Percentiles rank a stretch among this genome's conserved stretches.
These are phyloP conservation scores for Solanum dulcamara DNA, from an alignment of 257 asterid species.

Conservation along the genomic window DNA sequence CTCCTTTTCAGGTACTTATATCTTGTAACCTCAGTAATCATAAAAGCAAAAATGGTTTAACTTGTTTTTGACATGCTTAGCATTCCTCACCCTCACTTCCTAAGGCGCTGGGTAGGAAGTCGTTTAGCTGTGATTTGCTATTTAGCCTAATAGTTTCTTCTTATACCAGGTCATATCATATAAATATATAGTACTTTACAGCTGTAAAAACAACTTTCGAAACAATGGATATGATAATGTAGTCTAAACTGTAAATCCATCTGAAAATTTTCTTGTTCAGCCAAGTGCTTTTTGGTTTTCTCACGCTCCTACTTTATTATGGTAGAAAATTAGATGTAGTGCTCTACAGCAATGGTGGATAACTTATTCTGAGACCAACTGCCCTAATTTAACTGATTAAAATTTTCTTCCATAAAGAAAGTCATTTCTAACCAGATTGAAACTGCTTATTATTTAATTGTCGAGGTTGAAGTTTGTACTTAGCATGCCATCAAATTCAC, in stretches of 20 bases:
- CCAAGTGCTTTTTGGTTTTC: neutral
- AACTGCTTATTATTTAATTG: neutral
- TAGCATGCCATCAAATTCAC: neutral
- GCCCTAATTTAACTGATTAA: neutral
- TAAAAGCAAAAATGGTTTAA: neutral
- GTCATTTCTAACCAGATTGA: neutral
- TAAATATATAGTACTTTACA: neutral
- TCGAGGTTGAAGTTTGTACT: neutral
- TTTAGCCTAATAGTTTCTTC: neutral
- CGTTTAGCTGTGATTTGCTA: neutral
- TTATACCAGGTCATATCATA: neutral
- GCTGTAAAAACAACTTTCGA: neutral
- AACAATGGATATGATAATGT: neutral
- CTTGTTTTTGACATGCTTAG: neutral
- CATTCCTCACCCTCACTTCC: neutral
- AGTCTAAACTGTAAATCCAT: neutral
- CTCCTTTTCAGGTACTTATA: slow-evolving; percentile 51
- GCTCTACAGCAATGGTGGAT: neutral
- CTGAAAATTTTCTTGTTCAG: neutral
- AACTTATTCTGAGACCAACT: neutral
- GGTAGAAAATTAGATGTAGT: neutral
- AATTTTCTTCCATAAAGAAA: neutral
- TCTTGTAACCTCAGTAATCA: neutral
- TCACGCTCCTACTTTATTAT: neutral
- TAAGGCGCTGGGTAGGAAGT: neutral